Base-by-base conservation (phyloP, 805 yeast genomes). In the Metschnikowia vanudenii region DNA sequence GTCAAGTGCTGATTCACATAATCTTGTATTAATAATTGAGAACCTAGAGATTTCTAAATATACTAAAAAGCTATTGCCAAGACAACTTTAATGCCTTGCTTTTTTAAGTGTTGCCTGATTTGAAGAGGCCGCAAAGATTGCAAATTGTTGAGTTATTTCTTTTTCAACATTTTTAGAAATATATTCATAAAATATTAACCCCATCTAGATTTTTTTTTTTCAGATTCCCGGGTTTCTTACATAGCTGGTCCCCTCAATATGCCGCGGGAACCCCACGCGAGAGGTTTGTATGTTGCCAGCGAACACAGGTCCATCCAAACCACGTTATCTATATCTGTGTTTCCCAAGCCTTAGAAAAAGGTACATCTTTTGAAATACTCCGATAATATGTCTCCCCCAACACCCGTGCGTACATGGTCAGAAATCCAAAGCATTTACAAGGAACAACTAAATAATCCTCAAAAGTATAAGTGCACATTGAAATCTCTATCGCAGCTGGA, bases 1-100 rank as follows among this genome's bases (percentile, higher is more conserved):
- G 81, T 90, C 28, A 82, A 87, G 61, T 94, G 97, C 61, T 86
- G 41, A 37, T 11, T 16, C n/a, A 16, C 18, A 13, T 18, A 17
- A 17, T 18, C 1, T 26, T 10, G 11, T 10, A 26, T 26, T 9
- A 3, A 10, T 7, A 6, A 26, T 12, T 10, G 28, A 26, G 11
- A 26, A 10, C 28, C 11, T 16, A 6, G 1, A 7, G 6, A 6
- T 18, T 34, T 34, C 6, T 3, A 11, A 34, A 11, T 34, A 13
- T 7, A n/a, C n/a, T n/a, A 34, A 14, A 31, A 31, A 31, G 16
- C n/a, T 13, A 31, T n/a, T 16, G 4, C 10, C 17, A 7, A 20
- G 5, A 12, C 8, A 3, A 31, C 10, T 14, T 16, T 26, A 26
- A 8, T 26, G 28, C 28, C 28, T 5, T 10, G 10, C n/a, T n/a